Percentiles rank a stretch among this genome's conserved stretches.
phyloP scores from a whole-genome alignment of 352 stramenopile genomes.

The Pythium chondricola region DNA sequence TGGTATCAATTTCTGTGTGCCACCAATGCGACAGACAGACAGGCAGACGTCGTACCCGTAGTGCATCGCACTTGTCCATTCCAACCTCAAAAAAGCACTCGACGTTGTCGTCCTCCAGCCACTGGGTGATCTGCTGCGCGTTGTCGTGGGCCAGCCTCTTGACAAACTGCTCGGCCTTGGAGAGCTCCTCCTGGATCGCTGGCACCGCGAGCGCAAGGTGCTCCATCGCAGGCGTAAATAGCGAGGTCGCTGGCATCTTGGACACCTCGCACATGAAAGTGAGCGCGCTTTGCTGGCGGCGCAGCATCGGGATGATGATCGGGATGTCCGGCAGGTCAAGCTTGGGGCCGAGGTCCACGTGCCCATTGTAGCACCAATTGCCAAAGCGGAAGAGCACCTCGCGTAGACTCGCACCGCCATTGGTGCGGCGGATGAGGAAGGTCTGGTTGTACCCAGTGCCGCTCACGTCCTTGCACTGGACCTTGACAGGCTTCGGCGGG shows the following conservation, averaged over 20 bases:
- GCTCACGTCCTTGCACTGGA: conserved; percentile 81
- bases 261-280: conserved; percentile 91
- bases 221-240: conserved; percentile 87
- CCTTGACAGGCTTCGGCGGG: conserved; percentile 68
- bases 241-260: conserved; percentile 83
- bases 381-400: conserved; percentile 94
- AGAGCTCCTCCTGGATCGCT: conserved; percentile 85
- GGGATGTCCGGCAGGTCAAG: conserved; percentile 89
- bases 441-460: conserved; percentile 79
- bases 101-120: conserved; percentile 86
- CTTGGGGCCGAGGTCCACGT: conserved; percentile 87
- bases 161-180: conserved; percentile 80
- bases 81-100: conserved; percentile 92
- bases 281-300: conserved; percentile 89
- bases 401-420: conserved; percentile 50
- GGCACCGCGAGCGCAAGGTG: conserved; percentile 73
- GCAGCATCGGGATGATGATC: conserved; percentile 91
- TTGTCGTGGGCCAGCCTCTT: conserved; percentile 42
- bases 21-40: too few relatives aligned
- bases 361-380: conserved; percentile 93
- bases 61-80: conserved; percentile 55
- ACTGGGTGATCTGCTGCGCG: conserved; percentile 49
- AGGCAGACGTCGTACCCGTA: conserved; percentile 59
- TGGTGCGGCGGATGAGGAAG: conserved; percentile 73
- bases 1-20: too few relatives aligned